phyloP scores from a whole-genome alignment of 2,329 filamentous ascomycete species.

The Scytalidium sp. region DNA sequence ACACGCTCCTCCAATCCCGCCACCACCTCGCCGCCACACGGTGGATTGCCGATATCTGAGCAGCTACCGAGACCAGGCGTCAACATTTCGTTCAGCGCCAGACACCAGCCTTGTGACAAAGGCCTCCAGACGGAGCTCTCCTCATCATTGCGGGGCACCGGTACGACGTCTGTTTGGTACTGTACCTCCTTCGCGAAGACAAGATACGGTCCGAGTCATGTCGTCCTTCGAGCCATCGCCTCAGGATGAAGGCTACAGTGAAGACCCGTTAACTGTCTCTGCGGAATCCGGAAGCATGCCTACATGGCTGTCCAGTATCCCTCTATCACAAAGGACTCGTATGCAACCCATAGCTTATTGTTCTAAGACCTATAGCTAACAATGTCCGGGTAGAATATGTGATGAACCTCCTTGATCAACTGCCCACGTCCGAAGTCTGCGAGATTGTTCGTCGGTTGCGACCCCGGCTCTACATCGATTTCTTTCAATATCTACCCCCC shows the following conservation, averaged over 20 bases:
- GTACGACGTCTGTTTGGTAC: neutral
- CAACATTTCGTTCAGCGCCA: neutral
- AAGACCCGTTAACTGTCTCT: slow-evolving; percentile 25
- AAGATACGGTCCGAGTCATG: slow-evolving; percentile 7
- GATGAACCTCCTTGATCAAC: slow-evolving; percentile 71
- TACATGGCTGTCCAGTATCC: slow-evolving; percentile 19
- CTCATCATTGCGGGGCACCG: neutral
- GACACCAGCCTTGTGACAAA: neutral
- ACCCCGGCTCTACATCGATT: slow-evolving; percentile 88
- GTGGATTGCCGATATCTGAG: neutral
- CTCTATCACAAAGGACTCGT: slow-evolving; percentile 24
- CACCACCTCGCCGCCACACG: neutral
- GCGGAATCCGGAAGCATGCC: slow-evolving; percentile 12
- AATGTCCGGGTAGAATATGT: slow-evolving; percentile 62
- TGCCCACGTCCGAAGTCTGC: slow-evolving; percentile 77
- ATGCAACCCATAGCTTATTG: slow-evolving; percentile 15
- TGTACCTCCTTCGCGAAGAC: neutral
- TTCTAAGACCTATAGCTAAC: slow-evolving; percentile 2
- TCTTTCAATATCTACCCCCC: slow-evolving; percentile 77
- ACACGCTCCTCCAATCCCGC: neutral
- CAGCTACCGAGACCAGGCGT: neutral
- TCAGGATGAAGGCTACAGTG: slow-evolving; percentile 32
- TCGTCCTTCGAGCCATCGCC: slow-evolving; percentile 21
- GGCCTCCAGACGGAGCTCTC: neutral
- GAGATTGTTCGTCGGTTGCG: slow-evolving; percentile 77